Percentiles rank a stretch among this genome's conserved stretches.
phyloP scores from a whole-genome alignment of 2,329 filamentous ascomycete species.

The Ilyonectria sp. region DNA sequence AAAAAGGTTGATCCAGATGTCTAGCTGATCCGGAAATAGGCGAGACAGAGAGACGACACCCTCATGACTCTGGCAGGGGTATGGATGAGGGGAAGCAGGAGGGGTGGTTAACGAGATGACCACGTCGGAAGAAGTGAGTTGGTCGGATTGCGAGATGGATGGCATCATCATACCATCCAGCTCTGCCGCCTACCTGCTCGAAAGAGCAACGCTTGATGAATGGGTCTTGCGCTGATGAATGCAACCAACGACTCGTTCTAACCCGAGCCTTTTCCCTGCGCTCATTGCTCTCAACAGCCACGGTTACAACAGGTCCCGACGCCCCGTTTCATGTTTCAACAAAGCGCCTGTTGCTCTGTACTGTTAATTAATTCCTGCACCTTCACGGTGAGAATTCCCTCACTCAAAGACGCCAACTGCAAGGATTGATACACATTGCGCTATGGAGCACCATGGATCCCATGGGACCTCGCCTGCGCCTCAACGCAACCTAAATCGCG shows the following conservation, averaged over 20 bases:
- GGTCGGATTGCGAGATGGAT: background rate
- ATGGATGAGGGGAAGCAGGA: slow-evolving; percentile 17
- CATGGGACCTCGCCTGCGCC: slow-evolving; percentile 12
- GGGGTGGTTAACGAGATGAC: slow-evolving; percentile 30
- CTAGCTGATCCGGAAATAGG: slow-evolving; percentile 35
- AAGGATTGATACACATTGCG: slow-evolving; percentile 13
- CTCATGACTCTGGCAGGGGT: slow-evolving; percentile 19
- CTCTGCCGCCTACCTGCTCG: background rate
- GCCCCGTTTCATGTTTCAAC: slow-evolving; percentile 18
- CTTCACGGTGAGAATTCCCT: slow-evolving; percentile 19
- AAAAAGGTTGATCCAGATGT: background rate
- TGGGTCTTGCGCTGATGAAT: background rate
- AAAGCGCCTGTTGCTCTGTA: background rate
- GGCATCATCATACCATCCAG: slow-evolving; percentile 15
- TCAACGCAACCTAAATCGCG: background rate
- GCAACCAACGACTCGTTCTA: background rate
- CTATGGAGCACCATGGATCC: slow-evolving; percentile 18
- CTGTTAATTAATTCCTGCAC: no score
- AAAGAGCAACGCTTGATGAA: slow-evolving; percentile 1
- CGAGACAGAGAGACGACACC: slow-evolving; percentile 32
- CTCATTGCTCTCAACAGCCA: background rate
- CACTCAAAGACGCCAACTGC: slow-evolving; percentile 5
- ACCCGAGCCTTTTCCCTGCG: background rate
- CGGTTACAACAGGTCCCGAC: background rate
- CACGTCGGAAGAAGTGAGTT: slow-evolving; percentile 23